These are phyloP conservation scores for Trametes gibbosa DNA, from an alignment of 768 basidiomycete species.

Conservation along the genomic window DNA sequence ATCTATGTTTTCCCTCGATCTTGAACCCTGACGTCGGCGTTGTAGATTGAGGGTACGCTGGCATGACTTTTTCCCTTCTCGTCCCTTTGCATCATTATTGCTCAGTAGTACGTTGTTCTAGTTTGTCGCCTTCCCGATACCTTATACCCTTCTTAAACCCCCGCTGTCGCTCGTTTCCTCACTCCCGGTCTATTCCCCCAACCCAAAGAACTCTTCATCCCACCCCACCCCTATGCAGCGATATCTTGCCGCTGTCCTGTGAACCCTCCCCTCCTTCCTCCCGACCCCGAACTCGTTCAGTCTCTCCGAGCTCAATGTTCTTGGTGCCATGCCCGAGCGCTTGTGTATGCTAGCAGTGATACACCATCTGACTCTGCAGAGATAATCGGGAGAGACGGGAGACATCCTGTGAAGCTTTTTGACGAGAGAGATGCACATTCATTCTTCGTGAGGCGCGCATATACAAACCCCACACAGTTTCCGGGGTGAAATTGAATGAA, in stretches of 20 bases:
- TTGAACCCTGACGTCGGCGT: conserved; percentile 13
- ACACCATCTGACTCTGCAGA: background rate
- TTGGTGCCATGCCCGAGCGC: conserved; percentile 10
- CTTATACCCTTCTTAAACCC: conserved; percentile 24
- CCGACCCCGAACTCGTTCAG: background rate
- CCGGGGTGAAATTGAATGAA: background rate
- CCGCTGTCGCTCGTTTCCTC: conserved; percentile 24
- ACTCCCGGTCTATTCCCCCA: background rate
- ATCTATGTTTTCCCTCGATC: conserved; percentile 7
- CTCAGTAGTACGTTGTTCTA: conserved; percentile 17
- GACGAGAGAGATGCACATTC: too few relatives aligned
- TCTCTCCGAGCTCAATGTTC: conserved; percentile 2
- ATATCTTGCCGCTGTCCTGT: background rate
- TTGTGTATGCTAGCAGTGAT: conserved; percentile 17
- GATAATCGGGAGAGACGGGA: background rate
- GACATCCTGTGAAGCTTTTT: too few relatives aligned
- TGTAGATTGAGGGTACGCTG: conserved; percentile 11
- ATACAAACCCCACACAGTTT: background rate
- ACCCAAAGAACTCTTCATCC: background rate
- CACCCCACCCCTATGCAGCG: background rate
- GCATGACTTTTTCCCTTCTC: background rate
- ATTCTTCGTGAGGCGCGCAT: too few relatives aligned
- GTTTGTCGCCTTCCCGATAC: conserved; percentile 9
- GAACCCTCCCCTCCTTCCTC: background rate
- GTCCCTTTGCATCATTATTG: conserved; percentile 16